phyloP scores from a whole-genome alignment of 176 grass and related monocot species.

The Ampelocalamus luodianensis region DNA sequence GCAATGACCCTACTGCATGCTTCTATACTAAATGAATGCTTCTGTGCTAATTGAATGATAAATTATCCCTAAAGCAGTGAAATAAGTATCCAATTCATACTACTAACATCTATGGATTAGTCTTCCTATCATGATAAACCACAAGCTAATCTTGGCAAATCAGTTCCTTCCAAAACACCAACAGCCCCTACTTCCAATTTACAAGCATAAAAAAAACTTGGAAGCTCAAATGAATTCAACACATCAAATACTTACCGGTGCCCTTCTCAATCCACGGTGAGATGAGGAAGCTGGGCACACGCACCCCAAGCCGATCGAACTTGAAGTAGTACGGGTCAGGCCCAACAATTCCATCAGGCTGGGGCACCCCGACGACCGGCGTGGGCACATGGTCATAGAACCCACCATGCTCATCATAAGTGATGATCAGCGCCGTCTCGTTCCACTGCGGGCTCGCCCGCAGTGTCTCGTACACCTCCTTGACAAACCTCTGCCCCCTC shows the following conservation, averaged over 20 bases:
- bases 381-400: slow-evolving; percentile 99
- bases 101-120: background rate
- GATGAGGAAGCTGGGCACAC: slow-evolving; percentile 77
- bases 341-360: slow-evolving; percentile 88
- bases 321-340: slow-evolving; percentile 97
- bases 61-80: background rate
- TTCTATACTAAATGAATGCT: background rate
- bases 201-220: background rate
- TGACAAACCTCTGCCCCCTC: slow-evolving; percentile 74
- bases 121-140: background rate
- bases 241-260: slow-evolving; percentile 45
- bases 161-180: background rate
- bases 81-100: background rate
- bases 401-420: slow-evolving; percentile 93
- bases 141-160: background rate
- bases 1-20: background rate
- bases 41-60: background rate
- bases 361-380: slow-evolving; percentile 66
- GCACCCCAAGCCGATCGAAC: slow-evolving; percentile 83
- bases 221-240: background rate
- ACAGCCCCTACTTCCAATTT: background rate
- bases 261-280: slow-evolving; percentile 88
- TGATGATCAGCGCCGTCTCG: slow-evolving; percentile 75
- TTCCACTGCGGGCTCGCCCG: slow-evolving; percentile 92
- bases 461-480: slow-evolving; percentile 92